These are phyloP conservation scores for Aspergillus nomiae DNA, from an alignment of 2,329 filamentous ascomycete genomes.

Conservation along the genomic window DNA sequence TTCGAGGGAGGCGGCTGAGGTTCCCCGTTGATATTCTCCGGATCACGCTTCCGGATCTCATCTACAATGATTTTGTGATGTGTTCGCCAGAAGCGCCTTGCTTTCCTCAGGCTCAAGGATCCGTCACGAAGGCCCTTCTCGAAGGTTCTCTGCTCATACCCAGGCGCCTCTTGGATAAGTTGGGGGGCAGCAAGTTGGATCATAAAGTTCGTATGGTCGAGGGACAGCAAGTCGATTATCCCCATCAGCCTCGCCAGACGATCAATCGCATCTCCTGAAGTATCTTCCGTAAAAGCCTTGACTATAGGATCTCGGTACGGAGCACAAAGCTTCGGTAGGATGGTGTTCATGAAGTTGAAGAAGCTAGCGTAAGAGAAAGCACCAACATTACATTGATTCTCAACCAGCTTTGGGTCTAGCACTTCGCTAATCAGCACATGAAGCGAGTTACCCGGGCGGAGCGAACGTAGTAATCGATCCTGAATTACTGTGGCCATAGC, in stretches of 20 bases:
- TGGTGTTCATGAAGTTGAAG: slow-evolving; percentile 63
- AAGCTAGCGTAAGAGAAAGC: slow-evolving; percentile 66
- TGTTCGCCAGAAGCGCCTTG: slow-evolving; percentile 57
- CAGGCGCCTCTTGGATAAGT: slow-evolving; percentile 61
- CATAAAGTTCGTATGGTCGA: slow-evolving; percentile 69
- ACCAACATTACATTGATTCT: slow-evolving; percentile 59
- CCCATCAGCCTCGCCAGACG: slow-evolving; percentile 65
- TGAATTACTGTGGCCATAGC: slow-evolving; percentile 69
- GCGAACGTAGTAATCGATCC: slow-evolving; percentile 60
- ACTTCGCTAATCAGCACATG: slow-evolving; percentile 63
- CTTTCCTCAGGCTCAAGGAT: slow-evolving; percentile 54
- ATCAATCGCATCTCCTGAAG: slow-evolving; percentile 59
- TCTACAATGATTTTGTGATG: slow-evolving; percentile 45
- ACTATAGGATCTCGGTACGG: slow-evolving; percentile 64
- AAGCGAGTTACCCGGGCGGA: slow-evolving; percentile 63
- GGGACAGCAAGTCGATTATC: slow-evolving; percentile 62
- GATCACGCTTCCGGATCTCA: slow-evolving; percentile 53
- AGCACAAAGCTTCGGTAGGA: slow-evolving; percentile 66
- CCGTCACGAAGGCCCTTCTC: slow-evolving; percentile 56
- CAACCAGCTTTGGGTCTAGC: slow-evolving; percentile 60
- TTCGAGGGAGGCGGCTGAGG: slow-evolving; percentile 37
- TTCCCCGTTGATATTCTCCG: slow-evolving; percentile 38
- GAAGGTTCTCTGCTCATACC: slow-evolving; percentile 64
- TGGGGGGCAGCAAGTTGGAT: slow-evolving; percentile 62
- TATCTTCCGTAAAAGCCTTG: slow-evolving; percentile 56